Evolutionary conservation across 805 yeast genomes (phyloP), one percentile per base, ranked within the genome.

Genomic region (Saccharomyces cerevisiae): DNA sequence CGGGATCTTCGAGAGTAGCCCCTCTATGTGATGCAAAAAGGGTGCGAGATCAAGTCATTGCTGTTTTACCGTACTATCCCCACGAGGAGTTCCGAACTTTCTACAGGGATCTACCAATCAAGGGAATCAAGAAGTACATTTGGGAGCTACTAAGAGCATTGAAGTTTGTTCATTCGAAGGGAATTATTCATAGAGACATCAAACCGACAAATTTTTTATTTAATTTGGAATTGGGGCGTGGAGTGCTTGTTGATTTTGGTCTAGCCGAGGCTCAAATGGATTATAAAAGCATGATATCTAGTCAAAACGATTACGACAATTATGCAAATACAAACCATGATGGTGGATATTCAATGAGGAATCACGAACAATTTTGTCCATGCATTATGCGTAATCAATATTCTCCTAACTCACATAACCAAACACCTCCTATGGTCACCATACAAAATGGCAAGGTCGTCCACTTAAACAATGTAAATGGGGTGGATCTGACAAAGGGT

Each of bases 211-310:
- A 88, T 65, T 80, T 88, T 53, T 68, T 89, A 64, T 82, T 85
- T 56, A 72, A 66, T 51, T 78, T 91, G 27, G 80, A 79, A 56
- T 82, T 82, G 67, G 85, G 90, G 68, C 71, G 79, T 52, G 97
- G 97, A 6, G 92, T 89, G 0, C 71, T 90, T 46, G 96, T 90
- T 4, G 97, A 90, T 72, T 91, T 90, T 74, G 97, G 97, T 2
- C 75, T 90, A 47, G 97, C 97, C 2, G 97, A 90, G 69, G 76
- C 76, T 59, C 79, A 76, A 56, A 47, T 53, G 26, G 64, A 64
- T 48, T 61, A 61, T 49, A 28, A 52, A 11, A 50, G 47, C 17
- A 56, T 47, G 50, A 28, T 47, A 17, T 29, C 41, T 13, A 22
- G 21, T 6, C 47, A 31, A n/a, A 41, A 56, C 14, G 55, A 55